Evolutionary conservation across 768 basidiomycete species (phyloP).

Genomic region (Collybiopsis luxurians): DNA sequence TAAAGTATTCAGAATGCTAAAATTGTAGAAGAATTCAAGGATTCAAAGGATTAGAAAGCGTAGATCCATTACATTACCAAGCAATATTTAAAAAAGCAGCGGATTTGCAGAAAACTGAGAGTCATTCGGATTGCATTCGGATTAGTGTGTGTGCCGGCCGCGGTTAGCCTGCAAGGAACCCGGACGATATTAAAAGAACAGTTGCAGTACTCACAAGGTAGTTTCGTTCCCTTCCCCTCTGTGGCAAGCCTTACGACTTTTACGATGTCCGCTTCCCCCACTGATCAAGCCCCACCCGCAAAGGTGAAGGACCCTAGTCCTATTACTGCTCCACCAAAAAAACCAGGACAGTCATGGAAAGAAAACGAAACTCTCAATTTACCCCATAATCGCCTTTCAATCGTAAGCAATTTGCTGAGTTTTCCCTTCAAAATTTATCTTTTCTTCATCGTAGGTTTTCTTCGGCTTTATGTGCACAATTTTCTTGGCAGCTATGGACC

Average conservation of each 20-base stretch:
- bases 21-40: no score
- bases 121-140: no score
- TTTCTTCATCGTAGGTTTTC: conserved; percentile 15
- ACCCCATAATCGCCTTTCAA: conserved; percentile 48
- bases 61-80: no score
- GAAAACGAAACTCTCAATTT: conserved; percentile 53
- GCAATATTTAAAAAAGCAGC: no score
- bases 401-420: conserved; percentile 31
- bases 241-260: conserved; percentile 3
- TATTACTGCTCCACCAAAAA: conserved; percentile 12
- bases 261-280: not conserved
- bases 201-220: not conserved
- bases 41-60: no score
- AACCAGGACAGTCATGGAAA: conserved; percentile 56
- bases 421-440: conserved; percentile 3
- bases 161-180: no score
- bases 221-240: not conserved
- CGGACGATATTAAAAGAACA: no score
- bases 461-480: conserved; percentile 27
- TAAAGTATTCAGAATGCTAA: no score
- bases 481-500: conserved; percentile 52
- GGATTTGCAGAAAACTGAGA: no score
- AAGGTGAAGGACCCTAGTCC: not conserved
- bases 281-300: not conserved
- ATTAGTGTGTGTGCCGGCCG: no score